Percentiles rank a stretch among this genome's conserved stretches.
phyloP scores from a whole-genome alignment of 257 asterid species.

The Jasminum sambac region DNA sequence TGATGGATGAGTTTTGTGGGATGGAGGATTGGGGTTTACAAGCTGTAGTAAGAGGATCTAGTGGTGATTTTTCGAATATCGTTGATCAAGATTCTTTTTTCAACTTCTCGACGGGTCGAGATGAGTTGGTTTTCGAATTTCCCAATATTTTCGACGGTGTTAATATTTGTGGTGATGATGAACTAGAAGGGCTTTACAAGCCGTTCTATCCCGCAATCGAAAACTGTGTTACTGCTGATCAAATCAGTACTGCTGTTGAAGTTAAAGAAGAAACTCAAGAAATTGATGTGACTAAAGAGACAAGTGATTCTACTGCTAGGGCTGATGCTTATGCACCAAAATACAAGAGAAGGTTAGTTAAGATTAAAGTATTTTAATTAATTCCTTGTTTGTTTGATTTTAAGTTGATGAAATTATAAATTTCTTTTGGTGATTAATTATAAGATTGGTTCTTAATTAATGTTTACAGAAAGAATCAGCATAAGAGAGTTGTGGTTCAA shows the following conservation, averaged over 20 bases:
- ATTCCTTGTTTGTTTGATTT: neutral
- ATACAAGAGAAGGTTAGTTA: constrained; percentile 71
- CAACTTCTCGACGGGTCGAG: constrained; percentile 8
- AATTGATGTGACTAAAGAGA: constrained; percentile 27
- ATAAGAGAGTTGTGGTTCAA: constrained; percentile 69
- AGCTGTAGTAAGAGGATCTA: constrained; percentile 56
- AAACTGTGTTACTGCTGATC: constrained; percentile 27
- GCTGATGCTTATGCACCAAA: constrained; percentile 46
- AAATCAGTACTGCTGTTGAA: constrained; percentile 2
- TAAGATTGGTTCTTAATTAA: neutral
- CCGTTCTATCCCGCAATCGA: constrained; percentile 50
- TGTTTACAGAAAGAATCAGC: constrained; percentile 71
- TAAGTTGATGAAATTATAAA: neutral
- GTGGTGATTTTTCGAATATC: constrained; percentile 35
- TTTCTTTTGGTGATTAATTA: neutral
- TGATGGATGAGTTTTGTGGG: constrained; percentile 16
- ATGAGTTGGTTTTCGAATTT: constrained; percentile 24
- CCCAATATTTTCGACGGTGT: constrained; percentile 38
- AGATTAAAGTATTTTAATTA: neutral
- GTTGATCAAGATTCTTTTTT: constrained; percentile 16
- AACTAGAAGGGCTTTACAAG: constrained; percentile 68
- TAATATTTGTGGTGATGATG: constrained; percentile 45
- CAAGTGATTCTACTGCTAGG: constrained; percentile 24
- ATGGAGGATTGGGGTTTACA: constrained; percentile 66
- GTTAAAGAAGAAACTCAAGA: constrained; percentile 30